These are phyloP conservation scores for Backusella luteola DNA, from an alignment of 192 early-diverging fungal species.

Conservation along the genomic window DNA sequence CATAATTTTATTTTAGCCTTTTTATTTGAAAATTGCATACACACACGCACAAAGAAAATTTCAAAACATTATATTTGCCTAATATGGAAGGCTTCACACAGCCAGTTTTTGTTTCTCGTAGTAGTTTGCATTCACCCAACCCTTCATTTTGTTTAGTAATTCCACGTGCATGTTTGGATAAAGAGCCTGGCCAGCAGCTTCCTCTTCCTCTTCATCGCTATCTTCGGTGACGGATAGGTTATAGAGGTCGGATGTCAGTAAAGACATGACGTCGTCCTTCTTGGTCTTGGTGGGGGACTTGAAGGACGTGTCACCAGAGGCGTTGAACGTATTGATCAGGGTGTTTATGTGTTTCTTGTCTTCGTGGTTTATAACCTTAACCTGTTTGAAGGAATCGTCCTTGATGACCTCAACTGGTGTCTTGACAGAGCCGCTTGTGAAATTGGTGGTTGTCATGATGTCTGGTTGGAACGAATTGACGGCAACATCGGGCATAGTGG, in stretches of 20 bases:
- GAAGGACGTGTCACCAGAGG: not conserved
- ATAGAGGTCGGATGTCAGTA: slow-evolving; percentile 10
- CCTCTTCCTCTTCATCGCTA: not conserved
- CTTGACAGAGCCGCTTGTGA: not conserved
- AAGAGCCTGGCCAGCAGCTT: not conserved
- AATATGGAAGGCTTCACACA: not conserved
- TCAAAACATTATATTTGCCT: not conserved
- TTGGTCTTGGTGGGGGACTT: not conserved
- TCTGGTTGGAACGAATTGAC: not conserved
- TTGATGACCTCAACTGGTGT: not conserved
- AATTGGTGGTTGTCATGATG: not conserved
- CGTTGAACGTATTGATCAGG: not conserved
- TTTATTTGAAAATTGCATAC: not conserved
- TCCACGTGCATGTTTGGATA: not conserved
- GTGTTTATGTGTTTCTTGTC: slow-evolving; percentile 1
- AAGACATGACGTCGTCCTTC: not conserved
- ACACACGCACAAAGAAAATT: not conserved
- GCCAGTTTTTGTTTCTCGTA: not conserved
- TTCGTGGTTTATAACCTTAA: not conserved
- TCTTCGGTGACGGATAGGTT: not conserved
- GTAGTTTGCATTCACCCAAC: slow-evolving; percentile 14
- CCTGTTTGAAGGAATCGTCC: not conserved
- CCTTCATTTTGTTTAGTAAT: slow-evolving; percentile 12
- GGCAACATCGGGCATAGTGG: not conserved
- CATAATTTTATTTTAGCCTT: not conserved